These are phyloP conservation scores for Cercophora samala DNA, from an alignment of 495 filamentous ascomycete species.

Conservation along the genomic window DNA sequence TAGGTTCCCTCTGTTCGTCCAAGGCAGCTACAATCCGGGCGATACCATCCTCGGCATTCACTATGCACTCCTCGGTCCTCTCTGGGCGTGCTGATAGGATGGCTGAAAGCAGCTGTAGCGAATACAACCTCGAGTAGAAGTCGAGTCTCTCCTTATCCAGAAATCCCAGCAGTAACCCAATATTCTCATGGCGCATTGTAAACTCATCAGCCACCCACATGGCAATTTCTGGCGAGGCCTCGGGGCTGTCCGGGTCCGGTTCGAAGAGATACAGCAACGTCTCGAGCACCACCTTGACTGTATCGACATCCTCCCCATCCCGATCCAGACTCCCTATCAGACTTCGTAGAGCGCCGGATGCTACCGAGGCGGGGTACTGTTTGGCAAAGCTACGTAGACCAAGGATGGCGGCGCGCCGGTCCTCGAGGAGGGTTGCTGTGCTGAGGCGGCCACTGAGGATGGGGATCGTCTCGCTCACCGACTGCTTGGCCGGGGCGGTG, in stretches of 20 bases:
- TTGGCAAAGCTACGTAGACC: conserved; percentile 94
- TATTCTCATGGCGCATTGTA: conserved; percentile 97
- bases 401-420: conserved; percentile 87
- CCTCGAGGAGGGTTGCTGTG: conserved; percentile 86
- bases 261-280: conserved; percentile 89
- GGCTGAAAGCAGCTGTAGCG: conserved; percentile 81
- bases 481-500: conserved; percentile 91
- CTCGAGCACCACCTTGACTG: conserved; percentile 88
- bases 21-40: conserved; percentile 78
- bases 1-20: conserved; percentile 81
- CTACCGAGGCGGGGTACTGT: conserved; percentile 92
- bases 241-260: conserved; percentile 61
- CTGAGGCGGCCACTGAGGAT: conserved; percentile 81
- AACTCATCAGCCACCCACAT: conserved; percentile 98
- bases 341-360: conserved; percentile 80
- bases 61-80: conserved; percentile 92
- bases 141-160: conserved; percentile 75
- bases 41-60: conserved; percentile 82
- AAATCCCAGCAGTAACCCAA: conserved; percentile 83
- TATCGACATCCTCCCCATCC: conserved; percentile 95
- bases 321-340: conserved; percentile 80
- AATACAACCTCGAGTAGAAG: conserved; percentile 92
- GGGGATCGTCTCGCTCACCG: conserved; percentile 87
- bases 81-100: conserved; percentile 85
- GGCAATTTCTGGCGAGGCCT: conserved; percentile 94